Evolutionary conservation across 2,329 filamentous ascomycete species (phyloP), one percentile per base, ranked within the genome.

Genomic region (Lasiodiplodia theobromae): DNA sequence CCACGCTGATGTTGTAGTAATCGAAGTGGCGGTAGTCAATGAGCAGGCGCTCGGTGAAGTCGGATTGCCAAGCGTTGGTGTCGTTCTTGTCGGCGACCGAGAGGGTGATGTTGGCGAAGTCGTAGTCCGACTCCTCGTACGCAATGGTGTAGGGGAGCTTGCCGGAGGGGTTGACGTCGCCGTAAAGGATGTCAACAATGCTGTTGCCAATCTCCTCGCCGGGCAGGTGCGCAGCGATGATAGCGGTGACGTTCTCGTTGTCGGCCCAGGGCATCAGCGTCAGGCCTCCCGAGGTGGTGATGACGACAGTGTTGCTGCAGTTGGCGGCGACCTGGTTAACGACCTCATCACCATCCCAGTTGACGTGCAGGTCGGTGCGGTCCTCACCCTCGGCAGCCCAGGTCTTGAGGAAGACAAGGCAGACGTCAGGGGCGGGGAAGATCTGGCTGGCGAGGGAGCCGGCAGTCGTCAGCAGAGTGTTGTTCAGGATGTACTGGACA

Each of bases 21-120:
- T 97, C 94, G 73, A 97, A 94, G 78, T 94, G 88, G 14, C 94
- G 90, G 81, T 97, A 97, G 82, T 97, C 95, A 72, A 96, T 89
- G 76, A 94, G 94, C 0, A 97, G 81, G 0, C 93, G 93, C 76
- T 97, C 93, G 0, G 85, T 86, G 77, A 96, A 97, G 71, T 93
- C 62, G 44, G 68, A 28, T n/a, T 69, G 68, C 68, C 68, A 69
- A 18, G 68, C 68, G 68, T 66, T 47, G 62, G 68, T 60, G 68
- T 66, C 54, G 62, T 31, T 54, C 34, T 53, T 11, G 72, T 71
- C 11, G 72, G 52, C 63, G 72, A 71, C 4, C 72, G 72, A 8
- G 69, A 57, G 2, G 70, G 56, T 47, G 71, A 72, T 1, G 75
- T 72, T 68, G 16, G 71, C 56, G 54, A 73, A 44, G 47, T 77